Conservation (phyloP, 208 protist species). For the Lotmaria passim region DNA sequence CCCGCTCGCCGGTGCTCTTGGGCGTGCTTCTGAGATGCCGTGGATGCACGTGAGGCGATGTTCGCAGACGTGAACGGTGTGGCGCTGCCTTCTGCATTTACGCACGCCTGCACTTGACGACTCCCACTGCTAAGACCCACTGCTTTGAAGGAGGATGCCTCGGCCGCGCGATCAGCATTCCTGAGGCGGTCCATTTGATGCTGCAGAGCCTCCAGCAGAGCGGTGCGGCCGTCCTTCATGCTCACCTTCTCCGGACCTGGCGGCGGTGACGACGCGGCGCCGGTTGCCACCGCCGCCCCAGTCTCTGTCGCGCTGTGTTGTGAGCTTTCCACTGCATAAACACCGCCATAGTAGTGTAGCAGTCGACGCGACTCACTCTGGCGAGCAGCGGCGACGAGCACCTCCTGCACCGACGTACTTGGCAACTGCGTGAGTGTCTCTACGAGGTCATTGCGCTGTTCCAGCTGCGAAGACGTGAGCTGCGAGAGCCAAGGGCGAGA, state of each 20-base stretch:
- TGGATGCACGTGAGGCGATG: too few relatives aligned
- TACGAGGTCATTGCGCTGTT: constrained; percentile 12
- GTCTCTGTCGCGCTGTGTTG: not conserved
- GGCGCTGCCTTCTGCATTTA: not conserved
- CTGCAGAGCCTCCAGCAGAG: constrained; percentile 3
- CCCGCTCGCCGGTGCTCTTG: not conserved
- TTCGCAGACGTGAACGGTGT: too few relatives aligned
- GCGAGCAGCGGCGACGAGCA: constrained; percentile 15
- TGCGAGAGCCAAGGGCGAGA: not conserved
- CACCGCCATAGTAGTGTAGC: constrained; percentile 34
- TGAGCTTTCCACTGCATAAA: not conserved
- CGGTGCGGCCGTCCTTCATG: not conserved
- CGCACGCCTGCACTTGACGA: not conserved
- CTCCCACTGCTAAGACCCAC: not conserved
- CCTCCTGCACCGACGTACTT: constrained; percentile 7
- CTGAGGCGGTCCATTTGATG: not conserved
- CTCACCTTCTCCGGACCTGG: not conserved
- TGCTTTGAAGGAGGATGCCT: not conserved
- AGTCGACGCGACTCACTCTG: constrained; percentile 27
- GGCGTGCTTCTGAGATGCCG: too few relatives aligned
- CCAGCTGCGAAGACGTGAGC: constrained; percentile 11
- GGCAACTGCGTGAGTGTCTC: constrained; percentile 16
- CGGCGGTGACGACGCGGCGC: not conserved
- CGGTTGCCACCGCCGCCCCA: not conserved
- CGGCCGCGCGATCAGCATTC: not conserved